phyloP scores from a whole-genome alignment of 1,284 basidiomycete genomes.

The Leccinum solheimii region DNA sequence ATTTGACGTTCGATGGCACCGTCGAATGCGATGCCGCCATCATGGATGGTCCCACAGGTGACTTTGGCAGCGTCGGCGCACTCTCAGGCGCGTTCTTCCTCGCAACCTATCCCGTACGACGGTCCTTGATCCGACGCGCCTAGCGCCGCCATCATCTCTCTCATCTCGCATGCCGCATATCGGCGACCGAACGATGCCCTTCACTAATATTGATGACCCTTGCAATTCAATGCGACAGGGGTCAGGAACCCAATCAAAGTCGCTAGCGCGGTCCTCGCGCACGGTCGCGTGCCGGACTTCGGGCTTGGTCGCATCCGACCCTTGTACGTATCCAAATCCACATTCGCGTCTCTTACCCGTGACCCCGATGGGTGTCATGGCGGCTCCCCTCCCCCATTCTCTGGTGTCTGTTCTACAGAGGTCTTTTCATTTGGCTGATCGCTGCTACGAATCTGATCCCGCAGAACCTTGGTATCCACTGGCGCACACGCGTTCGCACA shows the following conservation, averaged over 20 bases:
- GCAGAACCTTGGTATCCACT: conserved; percentile 48
- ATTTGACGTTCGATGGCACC: conserved; percentile 63
- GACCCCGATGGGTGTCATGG: not conserved
- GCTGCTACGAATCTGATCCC: not conserved
- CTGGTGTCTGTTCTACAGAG: not conserved
- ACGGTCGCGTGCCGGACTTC: conserved; percentile 46
- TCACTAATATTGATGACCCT: not conserved
- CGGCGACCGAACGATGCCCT: not conserved
- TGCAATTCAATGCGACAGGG: conserved; percentile 38
- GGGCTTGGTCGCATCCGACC: conserved; percentile 66
- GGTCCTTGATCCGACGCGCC: conserved; percentile 12
- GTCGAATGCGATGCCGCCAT: conserved; percentile 80
- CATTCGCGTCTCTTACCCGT: not conserved
- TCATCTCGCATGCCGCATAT: not conserved
- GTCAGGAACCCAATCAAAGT: conserved; percentile 65
- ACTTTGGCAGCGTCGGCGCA: conserved; percentile 72
- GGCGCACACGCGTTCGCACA: conserved; percentile 56
- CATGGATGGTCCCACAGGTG: conserved; percentile 53
- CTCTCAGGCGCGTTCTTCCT: conserved; percentile 50
- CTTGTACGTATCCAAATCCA: conserved; percentile 40
- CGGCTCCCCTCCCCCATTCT: not conserved
- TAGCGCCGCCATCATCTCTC: not conserved
- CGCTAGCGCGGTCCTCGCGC: conserved; percentile 55
- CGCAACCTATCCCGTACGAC: not conserved
- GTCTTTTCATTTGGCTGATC: not conserved